A percentile compares a stretch with the other conserved stretches of the same genome.
Evolutionary conservation across 345 rosid species (phyloP).

Genomic region (Moricandia moricandioides): DNA sequence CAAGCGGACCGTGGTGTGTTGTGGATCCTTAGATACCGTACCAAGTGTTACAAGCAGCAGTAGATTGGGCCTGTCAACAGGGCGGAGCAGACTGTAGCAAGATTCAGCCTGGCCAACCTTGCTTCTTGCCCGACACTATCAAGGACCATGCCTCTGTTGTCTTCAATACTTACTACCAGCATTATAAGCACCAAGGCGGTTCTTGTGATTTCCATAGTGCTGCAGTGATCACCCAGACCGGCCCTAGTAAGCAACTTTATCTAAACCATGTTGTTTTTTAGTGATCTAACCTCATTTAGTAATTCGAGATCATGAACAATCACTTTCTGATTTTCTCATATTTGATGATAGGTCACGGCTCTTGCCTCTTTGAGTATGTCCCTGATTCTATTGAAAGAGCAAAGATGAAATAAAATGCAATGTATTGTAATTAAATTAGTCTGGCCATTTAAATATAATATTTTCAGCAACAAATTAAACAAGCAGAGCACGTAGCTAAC

Average conservation of each 20-base stretch:
- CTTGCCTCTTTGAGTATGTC: slow-evolving; percentile 43
- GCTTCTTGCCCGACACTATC: slow-evolving; percentile 58
- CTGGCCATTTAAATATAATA: not conserved
- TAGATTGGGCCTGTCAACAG: slow-evolving; percentile 62
- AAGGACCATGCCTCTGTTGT: slow-evolving; percentile 65
- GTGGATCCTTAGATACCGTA: slow-evolving; percentile 60
- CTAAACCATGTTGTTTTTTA: not conserved
- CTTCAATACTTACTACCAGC: slow-evolving; percentile 69
- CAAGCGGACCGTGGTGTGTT: slow-evolving; percentile 59
- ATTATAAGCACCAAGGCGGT: slow-evolving; percentile 49
- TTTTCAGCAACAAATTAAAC: not conserved
- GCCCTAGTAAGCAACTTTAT: slow-evolving; percentile 52
- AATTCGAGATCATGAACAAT: not conserved
- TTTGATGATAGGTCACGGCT: slow-evolving; percentile 45
- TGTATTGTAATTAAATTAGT: not conserved
- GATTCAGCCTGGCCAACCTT: slow-evolving; percentile 55
- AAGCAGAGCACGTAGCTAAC: not conserved
- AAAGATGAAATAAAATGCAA: not conserved
- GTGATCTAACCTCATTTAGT: not conserved
- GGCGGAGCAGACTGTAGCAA: slow-evolving; percentile 53
- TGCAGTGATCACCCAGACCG: slow-evolving; percentile 50
- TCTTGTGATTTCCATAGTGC: slow-evolving; percentile 59
- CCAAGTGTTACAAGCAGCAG: slow-evolving; percentile 49
- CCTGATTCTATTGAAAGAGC: slow-evolving; percentile 17
- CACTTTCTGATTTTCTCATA: not conserved